A percentile compares a stretch with the other conserved stretches of the same genome.
phyloP scores from a whole-genome alignment of 2,329 filamentous ascomycete species.

The Pseudogymnoascus sp. region DNA sequence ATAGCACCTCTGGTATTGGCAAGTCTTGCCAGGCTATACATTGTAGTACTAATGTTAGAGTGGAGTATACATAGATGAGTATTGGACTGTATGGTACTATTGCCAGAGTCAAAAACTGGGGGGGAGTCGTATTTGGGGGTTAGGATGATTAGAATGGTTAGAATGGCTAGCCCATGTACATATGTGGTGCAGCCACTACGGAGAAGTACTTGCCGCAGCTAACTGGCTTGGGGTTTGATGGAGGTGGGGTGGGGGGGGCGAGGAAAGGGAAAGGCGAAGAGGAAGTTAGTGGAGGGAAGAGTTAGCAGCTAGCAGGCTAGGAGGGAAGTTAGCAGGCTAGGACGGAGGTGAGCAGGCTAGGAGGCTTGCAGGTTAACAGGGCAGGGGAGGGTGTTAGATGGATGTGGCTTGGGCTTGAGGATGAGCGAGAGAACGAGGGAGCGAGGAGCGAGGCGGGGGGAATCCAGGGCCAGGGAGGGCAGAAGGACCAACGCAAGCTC shows the following conservation, averaged over 20 bases:
- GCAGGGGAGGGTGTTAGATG: not conserved
- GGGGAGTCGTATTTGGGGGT: not conserved
- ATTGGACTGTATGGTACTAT: not conserved
- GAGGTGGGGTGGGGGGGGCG: not conserved
- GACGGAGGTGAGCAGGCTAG: too few species aligned
- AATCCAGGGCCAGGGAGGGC: not conserved
- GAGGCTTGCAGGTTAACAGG: too few species aligned
- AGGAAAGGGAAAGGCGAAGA: not conserved
- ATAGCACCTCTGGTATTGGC: constrained; percentile 1
- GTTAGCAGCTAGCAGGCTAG: too few species aligned
- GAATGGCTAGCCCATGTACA: not conserved
- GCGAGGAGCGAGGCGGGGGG: not conserved
- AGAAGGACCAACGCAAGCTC: not conserved
- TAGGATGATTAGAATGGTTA: not conserved
- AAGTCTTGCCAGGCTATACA: not conserved
- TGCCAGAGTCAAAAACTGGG: not conserved
- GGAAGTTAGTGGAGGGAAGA: not conserved
- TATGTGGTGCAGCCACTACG: constrained; percentile 3
- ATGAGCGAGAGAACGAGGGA: not conserved
- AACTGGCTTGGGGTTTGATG: not conserved
- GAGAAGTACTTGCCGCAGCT: not conserved
- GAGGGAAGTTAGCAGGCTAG: too few species aligned
- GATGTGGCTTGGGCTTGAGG: not conserved
- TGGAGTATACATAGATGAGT: not conserved
- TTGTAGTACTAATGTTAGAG: not conserved